Evolutionary conservation across 2,329 filamentous ascomycete species (phyloP).

Genomic region (Helotiales sp.): DNA sequence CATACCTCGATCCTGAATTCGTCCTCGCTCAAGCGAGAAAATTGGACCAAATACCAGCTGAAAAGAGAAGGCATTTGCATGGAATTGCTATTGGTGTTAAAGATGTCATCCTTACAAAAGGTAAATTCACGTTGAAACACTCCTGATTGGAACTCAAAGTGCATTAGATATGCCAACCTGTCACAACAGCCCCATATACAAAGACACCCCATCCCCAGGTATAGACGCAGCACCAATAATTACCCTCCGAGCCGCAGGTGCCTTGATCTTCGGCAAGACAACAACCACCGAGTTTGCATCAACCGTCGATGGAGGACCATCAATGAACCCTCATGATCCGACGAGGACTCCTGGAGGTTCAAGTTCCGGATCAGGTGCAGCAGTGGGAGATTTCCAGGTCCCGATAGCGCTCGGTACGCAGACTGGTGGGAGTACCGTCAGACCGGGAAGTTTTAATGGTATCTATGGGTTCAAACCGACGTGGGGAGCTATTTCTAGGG

Average conservation of each 20-base stretch:
- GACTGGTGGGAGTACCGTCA: slow-evolving; percentile 63
- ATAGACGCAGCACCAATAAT: slow-evolving; percentile 54
- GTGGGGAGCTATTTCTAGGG: slow-evolving; percentile 61
- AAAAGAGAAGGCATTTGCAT: slow-evolving; percentile 54
- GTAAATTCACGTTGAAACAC: slow-evolving; percentile 27
- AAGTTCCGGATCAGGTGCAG: slow-evolving; percentile 65
- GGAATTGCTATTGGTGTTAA: slow-evolving; percentile 60
- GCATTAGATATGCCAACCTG: slow-evolving; percentile 55
- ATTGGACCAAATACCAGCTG: slow-evolving; percentile 49
- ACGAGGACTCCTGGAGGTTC: slow-evolving; percentile 64
- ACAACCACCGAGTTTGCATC: slow-evolving; percentile 66
- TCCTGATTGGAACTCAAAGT: not conserved
- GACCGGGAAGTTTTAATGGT: slow-evolving; percentile 65
- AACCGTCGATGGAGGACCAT: slow-evolving; percentile 51
- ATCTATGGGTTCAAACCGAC: slow-evolving; percentile 67
- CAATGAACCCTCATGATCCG: slow-evolving; percentile 56
- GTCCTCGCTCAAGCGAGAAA: slow-evolving; percentile 50
- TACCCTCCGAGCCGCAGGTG: slow-evolving; percentile 54
- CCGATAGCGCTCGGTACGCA: slow-evolving; percentile 64
- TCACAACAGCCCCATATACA: slow-evolving; percentile 56
- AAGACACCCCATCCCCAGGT: slow-evolving; percentile 40
- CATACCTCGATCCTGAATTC: slow-evolving; percentile 44
- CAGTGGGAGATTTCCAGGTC: slow-evolving; percentile 54
- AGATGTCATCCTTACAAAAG: slow-evolving; percentile 59
- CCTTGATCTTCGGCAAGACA: slow-evolving; percentile 58